These are phyloP conservation scores for Diophrys sp. DNA, from an alignment of 73 alveolate species.

Conservation along the genomic window DNA sequence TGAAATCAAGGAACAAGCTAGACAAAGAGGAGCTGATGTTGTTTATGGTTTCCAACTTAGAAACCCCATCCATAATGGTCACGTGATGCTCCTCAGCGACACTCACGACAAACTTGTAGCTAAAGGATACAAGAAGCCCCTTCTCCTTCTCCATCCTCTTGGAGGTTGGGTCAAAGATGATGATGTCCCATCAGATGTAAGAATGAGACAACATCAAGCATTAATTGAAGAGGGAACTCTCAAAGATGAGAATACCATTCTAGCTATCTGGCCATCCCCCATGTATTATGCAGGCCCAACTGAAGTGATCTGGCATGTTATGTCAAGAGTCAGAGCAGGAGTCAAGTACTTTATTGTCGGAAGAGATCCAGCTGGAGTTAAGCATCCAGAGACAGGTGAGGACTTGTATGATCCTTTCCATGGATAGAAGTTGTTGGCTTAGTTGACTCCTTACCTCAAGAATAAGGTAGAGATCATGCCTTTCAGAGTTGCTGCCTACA, in stretches of 20 bases:
- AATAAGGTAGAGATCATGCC: slow-evolving; percentile 54
- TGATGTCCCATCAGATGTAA: slow-evolving; percentile 53
- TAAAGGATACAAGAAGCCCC: slow-evolving; percentile 54
- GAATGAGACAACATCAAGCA: slow-evolving; percentile 64
- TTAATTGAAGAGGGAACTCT: slow-evolving; percentile 56
- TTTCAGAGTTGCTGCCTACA: slow-evolving; percentile 57
- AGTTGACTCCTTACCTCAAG: slow-evolving; percentile 12
- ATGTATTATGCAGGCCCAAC: slow-evolving; percentile 71
- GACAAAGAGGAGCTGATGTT: slow-evolving; percentile 52
- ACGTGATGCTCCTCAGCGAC: slow-evolving; percentile 49
- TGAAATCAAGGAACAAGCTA: slow-evolving; percentile 26
- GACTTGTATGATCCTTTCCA: slow-evolving; percentile 62
- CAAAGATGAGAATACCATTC: slow-evolving; percentile 34
- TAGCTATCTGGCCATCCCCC: slow-evolving; percentile 72
- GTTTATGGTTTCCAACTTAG: slow-evolving; percentile 63
- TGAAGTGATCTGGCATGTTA: slow-evolving; percentile 67
- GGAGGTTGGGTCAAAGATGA: slow-evolving; percentile 72
- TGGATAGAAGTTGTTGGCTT: slow-evolving; percentile 52
- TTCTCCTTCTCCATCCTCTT: slow-evolving; percentile 54
- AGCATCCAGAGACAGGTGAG: slow-evolving; percentile 52
- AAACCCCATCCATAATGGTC: slow-evolving; percentile 68
- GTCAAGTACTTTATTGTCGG: slow-evolving; percentile 60
- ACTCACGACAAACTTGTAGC: slow-evolving; percentile 46
- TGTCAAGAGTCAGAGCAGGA: slow-evolving; percentile 53
- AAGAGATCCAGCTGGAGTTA: slow-evolving; percentile 68